Base-by-base conservation (phyloP, 352 stramenopile genomes). In the Pythium aphanidermatum region DNA sequence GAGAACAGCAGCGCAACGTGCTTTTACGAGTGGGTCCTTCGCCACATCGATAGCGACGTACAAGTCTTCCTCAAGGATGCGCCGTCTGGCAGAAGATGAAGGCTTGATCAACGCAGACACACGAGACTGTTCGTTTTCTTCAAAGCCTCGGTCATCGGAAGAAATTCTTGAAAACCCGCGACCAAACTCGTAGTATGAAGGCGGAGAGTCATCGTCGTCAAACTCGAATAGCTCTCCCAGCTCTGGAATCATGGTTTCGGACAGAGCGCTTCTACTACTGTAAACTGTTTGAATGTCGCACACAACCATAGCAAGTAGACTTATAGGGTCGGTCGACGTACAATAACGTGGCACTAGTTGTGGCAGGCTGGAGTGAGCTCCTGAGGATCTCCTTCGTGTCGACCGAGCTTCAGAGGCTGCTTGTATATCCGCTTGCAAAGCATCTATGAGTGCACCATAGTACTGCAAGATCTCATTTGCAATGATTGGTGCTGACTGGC, bases 281-380 rank as follows among this genome's bases (percentile, higher is more conserved):
- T 82, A 88, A 20, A 92, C 55, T 23, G 64, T 75, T 46, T 94
- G 79, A 30, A 94, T 68, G 44, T 94, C 82, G 48, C 82, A 92
- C 19, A 94, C 28, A 24, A 85, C 58, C 7, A 90, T 55, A 6
- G 75, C 82, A 33, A 89, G 68, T 2, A 94, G 42, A 45, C 74
- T 83, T 6, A 76, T 51, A 2, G 70, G 60, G 17, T 86, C 66
- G 1, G 56, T 67, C 13, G 71, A 71, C 13, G 85, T 63, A 11
- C 72, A 63, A 37, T 80, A 86, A 16, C 42, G 46, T 54, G 56
- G 5, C 42, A 37, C 17, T 38, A 6, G 32, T 38, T 10, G 21
- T 21, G 20, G 36, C 36, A 8, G 36, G 9, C 6, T 24, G 5
- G 73, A 75, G 7, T 52, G 68, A 48, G n/a, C n/a, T n/a, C n/a